phyloP scores from a whole-genome alignment of 257 asterid species.

The Nicotiana obtusifolia region DNA sequence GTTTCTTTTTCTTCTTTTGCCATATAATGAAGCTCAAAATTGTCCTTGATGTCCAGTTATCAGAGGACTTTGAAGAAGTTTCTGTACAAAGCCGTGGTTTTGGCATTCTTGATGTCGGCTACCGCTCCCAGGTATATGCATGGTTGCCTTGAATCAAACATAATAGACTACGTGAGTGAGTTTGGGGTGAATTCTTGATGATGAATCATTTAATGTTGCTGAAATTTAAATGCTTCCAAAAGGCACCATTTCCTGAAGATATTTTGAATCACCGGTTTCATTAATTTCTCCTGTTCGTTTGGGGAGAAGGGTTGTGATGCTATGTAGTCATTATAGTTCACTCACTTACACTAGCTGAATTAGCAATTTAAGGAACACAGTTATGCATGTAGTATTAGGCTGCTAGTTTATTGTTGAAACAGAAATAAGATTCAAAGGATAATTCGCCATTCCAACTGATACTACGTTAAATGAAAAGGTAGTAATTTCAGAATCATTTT shows the following conservation, averaged over 20 bases:
- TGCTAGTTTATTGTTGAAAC: not conserved
- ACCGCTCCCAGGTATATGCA: constrained; percentile 56
- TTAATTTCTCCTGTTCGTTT: not conserved
- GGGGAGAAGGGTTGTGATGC: not conserved
- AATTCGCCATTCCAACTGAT: not conserved
- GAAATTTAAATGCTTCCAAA: not conserved
- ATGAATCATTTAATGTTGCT: not conserved
- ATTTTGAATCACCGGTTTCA: not conserved
- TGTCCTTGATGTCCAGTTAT: constrained; percentile 37
- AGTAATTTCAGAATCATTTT: not conserved
- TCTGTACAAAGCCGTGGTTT: constrained; percentile 82
- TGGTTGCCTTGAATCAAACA: not conserved
- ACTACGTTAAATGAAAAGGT: not conserved
- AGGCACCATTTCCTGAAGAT: not conserved
- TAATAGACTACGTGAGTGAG: not conserved
- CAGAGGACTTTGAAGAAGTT: constrained; percentile 74
- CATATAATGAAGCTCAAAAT: not conserved
- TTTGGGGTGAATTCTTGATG: not conserved
- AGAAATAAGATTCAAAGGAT: not conserved
- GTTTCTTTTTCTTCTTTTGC: not conserved
- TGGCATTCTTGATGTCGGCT: constrained; percentile 89
- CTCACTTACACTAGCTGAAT: not conserved
- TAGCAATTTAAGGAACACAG: not conserved
- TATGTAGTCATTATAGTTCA: not conserved
- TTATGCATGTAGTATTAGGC: not conserved